Percentiles rank a stretch among this genome's conserved stretches.
Evolutionary conservation across 106 monocot genomes (phyloP).

Genomic region (Dendrobium huoshanense): DNA sequence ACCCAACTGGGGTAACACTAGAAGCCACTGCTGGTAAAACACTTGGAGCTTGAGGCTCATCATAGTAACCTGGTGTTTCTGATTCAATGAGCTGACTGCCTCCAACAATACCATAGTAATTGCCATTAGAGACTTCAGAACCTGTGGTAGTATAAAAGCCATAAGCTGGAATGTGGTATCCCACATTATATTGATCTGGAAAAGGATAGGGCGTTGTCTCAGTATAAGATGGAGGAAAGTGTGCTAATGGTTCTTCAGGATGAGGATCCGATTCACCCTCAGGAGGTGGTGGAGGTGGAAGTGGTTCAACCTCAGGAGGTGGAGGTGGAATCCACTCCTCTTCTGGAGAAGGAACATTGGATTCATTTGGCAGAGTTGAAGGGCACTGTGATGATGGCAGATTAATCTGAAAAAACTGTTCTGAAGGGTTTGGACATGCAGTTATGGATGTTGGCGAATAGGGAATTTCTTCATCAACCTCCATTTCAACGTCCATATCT

Average conservation of each 20-base stretch:
- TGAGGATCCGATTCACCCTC: slow-evolving; percentile 10
- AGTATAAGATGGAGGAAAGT: slow-evolving; percentile 23
- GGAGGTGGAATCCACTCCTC: slow-evolving; percentile 94
- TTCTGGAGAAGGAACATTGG: slow-evolving; percentile 48
- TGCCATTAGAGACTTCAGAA: slow-evolving; percentile 25
- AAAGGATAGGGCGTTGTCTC: slow-evolving; percentile 30
- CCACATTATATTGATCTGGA: slow-evolving; percentile 43
- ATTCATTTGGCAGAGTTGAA: slow-evolving; percentile 33
- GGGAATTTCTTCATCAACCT: slow-evolving; percentile 75
- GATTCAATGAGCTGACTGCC: slow-evolving; percentile 32
- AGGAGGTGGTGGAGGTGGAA: slow-evolving; percentile 75
- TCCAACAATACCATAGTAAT: slow-evolving; percentile 40
- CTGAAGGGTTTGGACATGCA: not conserved
- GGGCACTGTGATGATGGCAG: slow-evolving; percentile 5
- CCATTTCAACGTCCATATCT: slow-evolving; percentile 99
- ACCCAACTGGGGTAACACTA: slow-evolving; percentile 20
- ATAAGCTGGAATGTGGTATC: slow-evolving; percentile 37
- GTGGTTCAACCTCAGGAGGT: slow-evolving; percentile 59
- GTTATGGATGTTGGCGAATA: slow-evolving; percentile 9
- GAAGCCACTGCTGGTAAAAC: slow-evolving; percentile 19
- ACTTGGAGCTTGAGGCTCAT: slow-evolving; percentile 30
- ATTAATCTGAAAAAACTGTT: slow-evolving; percentile 6
- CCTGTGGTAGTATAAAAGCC: slow-evolving; percentile 47
- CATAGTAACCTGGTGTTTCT: slow-evolving; percentile 34
- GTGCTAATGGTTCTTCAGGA: slow-evolving; percentile 42